These are phyloP conservation scores for Alternaria novae-zelandiae DNA, from an alignment of 2,329 filamentous ascomycete species.

Conservation along the genomic window DNA sequence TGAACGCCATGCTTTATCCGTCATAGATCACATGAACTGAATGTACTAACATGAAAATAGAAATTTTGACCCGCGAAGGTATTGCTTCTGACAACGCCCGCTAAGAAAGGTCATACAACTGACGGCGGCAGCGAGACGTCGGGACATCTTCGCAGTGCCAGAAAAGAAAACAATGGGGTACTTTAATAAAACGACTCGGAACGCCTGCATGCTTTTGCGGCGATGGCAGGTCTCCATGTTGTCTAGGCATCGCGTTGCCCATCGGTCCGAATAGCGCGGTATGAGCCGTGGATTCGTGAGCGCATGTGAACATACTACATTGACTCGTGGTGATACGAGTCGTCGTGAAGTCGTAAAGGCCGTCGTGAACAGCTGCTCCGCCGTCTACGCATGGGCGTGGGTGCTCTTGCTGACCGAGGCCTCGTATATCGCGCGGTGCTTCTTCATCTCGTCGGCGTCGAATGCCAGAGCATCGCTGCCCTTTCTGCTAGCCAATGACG, in stretches of 20 bases:
- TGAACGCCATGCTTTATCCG: conserved; percentile 26
- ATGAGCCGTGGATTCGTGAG: not conserved
- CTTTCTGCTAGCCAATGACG: conserved; percentile 41
- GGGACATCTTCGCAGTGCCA: not conserved
- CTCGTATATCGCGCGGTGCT: conserved; percentile 45
- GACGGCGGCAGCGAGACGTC: conserved; percentile 1
- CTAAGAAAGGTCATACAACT: conserved; percentile 13
- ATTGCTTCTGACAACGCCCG: conserved; percentile 36
- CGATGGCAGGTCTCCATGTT: conserved; percentile 1
- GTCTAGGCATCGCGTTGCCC: conserved; percentile 3
- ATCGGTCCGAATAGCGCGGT: conserved; percentile 6
- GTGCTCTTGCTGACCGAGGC: conserved; percentile 26
- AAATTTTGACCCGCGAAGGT: conserved; percentile 39
- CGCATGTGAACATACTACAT: conserved; percentile 15
- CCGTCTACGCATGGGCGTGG: conserved; percentile 7
- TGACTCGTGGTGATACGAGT: conserved; percentile 18
- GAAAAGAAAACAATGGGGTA: conserved; percentile 14
- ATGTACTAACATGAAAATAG: conserved; percentile 31
- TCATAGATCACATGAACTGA: conserved; percentile 18
- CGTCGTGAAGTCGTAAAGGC: conserved; percentile 26
- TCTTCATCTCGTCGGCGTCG: conserved; percentile 46
- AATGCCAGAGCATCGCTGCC: conserved; percentile 44
- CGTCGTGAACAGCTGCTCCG: conserved; percentile 1
- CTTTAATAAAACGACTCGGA: conserved; percentile 9
- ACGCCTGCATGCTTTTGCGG: not conserved